Percentiles rank a stretch among this genome's conserved stretches.
Evolutionary conservation across 169 alveolate species (phyloP).

Genomic region (Cryptosporidium sp.): DNA sequence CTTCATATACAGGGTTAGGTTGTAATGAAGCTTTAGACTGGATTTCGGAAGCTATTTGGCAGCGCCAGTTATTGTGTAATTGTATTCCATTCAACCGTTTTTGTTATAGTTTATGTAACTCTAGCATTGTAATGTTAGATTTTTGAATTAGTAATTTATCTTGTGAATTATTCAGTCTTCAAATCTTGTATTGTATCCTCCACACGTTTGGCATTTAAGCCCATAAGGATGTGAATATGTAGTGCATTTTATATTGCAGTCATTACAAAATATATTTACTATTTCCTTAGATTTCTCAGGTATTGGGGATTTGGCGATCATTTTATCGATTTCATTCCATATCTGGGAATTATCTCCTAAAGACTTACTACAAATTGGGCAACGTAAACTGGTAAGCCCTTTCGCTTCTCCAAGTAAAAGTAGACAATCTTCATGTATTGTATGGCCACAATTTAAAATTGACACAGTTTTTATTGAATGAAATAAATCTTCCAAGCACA

Average conservation of each 20-base stretch:
- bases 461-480: conserved; percentile 76
- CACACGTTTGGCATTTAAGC: conserved; percentile 70
- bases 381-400: conserved; percentile 31
- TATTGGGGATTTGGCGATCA: conserved; percentile 73
- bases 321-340: conserved; percentile 76
- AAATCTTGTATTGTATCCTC: conserved; percentile 72
- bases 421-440: conserved; percentile 75
- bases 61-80: conserved; percentile 23
- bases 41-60: conserved; percentile 66
- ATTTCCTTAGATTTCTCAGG: conserved; percentile 54
- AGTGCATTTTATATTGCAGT: conserved; percentile 52
- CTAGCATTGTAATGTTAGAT: background rate
- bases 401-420: conserved; percentile 23
- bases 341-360: conserved; percentile 53
- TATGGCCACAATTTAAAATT: conserved; percentile 80
- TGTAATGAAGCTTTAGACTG: conserved; percentile 67
- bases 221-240: conserved; percentile 71
- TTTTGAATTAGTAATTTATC: background rate
- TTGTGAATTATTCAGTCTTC: conserved; percentile 5
- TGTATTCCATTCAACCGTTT: conserved; percentile 58
- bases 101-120: conserved; percentile 46
- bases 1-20: conserved; percentile 64
- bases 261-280: conserved; percentile 73
- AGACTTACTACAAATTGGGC: conserved; percentile 55
- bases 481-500: conserved; percentile 79